Evolutionary conservation across 129 eudicot species (phyloP), one percentile per base, ranked within the genome.

Genomic region (Helianthus annuus): DNA sequence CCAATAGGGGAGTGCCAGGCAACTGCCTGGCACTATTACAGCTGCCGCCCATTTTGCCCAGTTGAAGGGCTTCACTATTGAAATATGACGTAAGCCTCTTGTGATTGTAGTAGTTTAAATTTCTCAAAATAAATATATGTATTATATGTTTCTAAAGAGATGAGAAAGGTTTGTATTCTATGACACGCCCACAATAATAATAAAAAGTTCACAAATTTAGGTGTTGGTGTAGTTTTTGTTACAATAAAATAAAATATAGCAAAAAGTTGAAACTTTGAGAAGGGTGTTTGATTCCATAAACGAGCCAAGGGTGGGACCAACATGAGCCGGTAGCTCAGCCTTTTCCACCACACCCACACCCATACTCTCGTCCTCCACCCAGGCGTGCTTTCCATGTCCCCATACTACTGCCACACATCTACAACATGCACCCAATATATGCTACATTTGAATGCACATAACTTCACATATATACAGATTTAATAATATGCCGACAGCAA

Each of bases 321-420:
- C 10, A 27, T 14, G 51, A 72, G 71, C 19, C 66, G 77, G 12
- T 64, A 76, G 91, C 54, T 79, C 85, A 86, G 85, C 54, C 84
- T 81, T 82, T 80, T 81, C 63, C 64, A 40, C 79, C 79, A 48
- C 85, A 34, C 49, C 51, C 76, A 61, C 71, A 69, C 70, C 59
- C 78, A 80, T 76, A 49, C 72, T 75, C 74, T 58, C 71, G 69
- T 52, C 66, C 79, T 76, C 87, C 87, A 84, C 79, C 88, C 82
- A 81, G 69, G 96, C 96, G 87, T 89, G 96, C 91, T 72, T 78
- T 15, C 73, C 55, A 49, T 74, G 79, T 76, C 83, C 79, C 56
- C 64, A 69, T 69, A 16, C 40, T 19, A 19, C 22, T 22, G 36
- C 49, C 27, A 70, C 19, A 70, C 24, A 17, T 2, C n/a, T n/a